Evolutionary conservation across 768 basidiomycete genomes (phyloP).

Genomic region (Pisolithus microcarpus): DNA sequence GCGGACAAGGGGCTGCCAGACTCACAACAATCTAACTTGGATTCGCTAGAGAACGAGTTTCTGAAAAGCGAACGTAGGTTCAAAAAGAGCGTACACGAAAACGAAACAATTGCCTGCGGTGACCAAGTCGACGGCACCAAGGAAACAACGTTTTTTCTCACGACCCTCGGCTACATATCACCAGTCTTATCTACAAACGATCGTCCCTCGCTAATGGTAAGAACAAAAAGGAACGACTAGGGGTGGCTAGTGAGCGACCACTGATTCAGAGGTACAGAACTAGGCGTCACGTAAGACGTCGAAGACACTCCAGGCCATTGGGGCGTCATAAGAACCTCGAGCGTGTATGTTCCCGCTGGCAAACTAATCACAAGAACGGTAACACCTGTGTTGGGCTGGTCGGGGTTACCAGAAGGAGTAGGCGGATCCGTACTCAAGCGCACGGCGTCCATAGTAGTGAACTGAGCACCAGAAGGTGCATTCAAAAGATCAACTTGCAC

Average conservation of each 20-base stretch:
- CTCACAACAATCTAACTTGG: no score
- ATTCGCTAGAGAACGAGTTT: not conserved
- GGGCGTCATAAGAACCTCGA: conserved; percentile 90
- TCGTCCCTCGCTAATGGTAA: not conserved
- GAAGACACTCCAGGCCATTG: conserved; percentile 73
- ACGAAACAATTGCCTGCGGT: not conserved
- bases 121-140: not conserved
- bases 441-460: conserved; percentile 48
- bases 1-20: no score
- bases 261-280: conserved; percentile 56
- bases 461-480: conserved; percentile 56
- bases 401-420: conserved; percentile 47
- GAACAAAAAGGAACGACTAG: conserved; percentile 10
- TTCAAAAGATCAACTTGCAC: conserved; percentile 62
- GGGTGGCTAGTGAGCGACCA: conserved; percentile 80
- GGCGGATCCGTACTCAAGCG: conserved; percentile 58
- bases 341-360: conserved; percentile 59
- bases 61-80: not conserved
- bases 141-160: not conserved
- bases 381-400: conserved; percentile 74
- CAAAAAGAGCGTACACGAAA: not conserved
- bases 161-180: not conserved
- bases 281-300: conserved; percentile 58
- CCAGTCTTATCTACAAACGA: not conserved
- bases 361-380: conserved; percentile 69